These are phyloP conservation scores for Pseudonitzschia multiseries DNA, from an alignment of 108 stramenopile genomes.

Conservation along the genomic window DNA sequence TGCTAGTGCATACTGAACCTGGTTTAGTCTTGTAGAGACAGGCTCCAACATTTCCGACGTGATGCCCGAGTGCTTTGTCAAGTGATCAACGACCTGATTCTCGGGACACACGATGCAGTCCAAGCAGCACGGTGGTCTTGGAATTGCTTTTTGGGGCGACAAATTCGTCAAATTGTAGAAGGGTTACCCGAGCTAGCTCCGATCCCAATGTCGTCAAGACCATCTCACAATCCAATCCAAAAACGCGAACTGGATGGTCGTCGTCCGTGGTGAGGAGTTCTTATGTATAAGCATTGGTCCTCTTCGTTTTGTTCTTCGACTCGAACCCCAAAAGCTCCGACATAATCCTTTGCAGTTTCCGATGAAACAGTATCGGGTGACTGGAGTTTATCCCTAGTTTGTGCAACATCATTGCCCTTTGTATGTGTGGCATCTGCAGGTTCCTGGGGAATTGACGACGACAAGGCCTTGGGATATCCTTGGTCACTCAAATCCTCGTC, in stretches of 20 bases:
- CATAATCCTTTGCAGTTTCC: constrained; percentile 38
- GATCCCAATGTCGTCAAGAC: constrained; percentile 62
- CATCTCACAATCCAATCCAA: constrained; percentile 96
- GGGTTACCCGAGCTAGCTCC: constrained; percentile 84
- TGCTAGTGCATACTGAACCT: constrained; percentile 80
- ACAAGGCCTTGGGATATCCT: constrained; percentile 26
- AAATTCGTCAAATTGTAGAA: constrained; percentile 53
- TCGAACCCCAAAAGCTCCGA: constrained; percentile 27
- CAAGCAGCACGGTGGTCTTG: constrained; percentile 49
- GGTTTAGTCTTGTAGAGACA: constrained; percentile 57
- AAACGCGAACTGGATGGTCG: constrained; percentile 42
- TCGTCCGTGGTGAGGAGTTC: constrained; percentile 1
- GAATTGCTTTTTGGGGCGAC: constrained; percentile 12
- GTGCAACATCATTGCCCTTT: not conserved
- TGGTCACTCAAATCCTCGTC: constrained; percentile 11
- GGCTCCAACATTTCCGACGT: constrained; percentile 56
- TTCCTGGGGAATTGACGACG: not conserved
- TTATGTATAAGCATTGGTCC: constrained; percentile 30
- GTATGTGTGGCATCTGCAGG: not conserved
- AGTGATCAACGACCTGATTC: constrained; percentile 67
- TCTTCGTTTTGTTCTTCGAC: constrained; percentile 24
- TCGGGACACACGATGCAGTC: constrained; percentile 79
- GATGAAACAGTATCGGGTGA: constrained; percentile 19
- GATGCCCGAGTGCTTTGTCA: constrained; percentile 69
- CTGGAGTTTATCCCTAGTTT: constrained; percentile 4